Evolutionary conservation across 441 rosid genomes (phyloP).

Genomic region (Geranium incanum): DNA sequence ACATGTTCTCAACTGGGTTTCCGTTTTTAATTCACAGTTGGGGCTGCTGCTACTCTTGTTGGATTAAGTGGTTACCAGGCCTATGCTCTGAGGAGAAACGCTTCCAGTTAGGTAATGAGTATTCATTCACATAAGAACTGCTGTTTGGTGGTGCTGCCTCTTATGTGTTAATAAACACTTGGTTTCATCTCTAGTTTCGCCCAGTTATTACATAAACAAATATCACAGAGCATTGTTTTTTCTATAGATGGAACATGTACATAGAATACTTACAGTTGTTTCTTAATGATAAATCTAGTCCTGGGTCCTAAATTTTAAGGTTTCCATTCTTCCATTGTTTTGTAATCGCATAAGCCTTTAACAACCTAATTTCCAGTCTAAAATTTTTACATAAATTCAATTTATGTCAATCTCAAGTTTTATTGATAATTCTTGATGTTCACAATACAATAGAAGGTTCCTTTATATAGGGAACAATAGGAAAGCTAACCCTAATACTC

Average conservation of each 20-base stretch:
- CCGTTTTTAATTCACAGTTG: constrained; percentile 37
- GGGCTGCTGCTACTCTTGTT: constrained; percentile 49
- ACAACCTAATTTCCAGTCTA: background rate
- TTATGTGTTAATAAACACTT: constrained; percentile 16
- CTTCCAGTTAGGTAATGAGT: constrained; percentile 18
- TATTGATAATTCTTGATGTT: too few species aligned
- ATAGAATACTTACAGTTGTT: constrained; percentile 10
- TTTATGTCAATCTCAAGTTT: too few species aligned
- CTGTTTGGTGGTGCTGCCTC: constrained; percentile 8
- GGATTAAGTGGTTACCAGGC: constrained; percentile 67
- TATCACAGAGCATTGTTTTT: constrained; percentile 8
- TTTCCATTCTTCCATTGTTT: constrained; percentile 2
- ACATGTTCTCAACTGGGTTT: constrained; percentile 15
- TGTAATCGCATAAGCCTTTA: background rate
- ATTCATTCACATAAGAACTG: constrained; percentile 5
- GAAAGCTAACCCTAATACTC: too few species aligned
- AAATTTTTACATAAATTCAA: background rate
- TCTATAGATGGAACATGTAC: constrained; percentile 17
- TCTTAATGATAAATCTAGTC: background rate
- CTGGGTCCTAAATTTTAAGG: background rate
- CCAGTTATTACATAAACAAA: constrained; percentile 9
- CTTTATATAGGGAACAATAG: too few species aligned
- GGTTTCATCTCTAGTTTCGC: constrained; percentile 11
- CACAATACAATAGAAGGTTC: too few species aligned
- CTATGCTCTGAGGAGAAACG: constrained; percentile 51